Evolutionary conservation across 1,139 yeast genomes (phyloP), one percentile per base, ranked within the genome.

Genomic region (Taphrina pruni): DNA sequence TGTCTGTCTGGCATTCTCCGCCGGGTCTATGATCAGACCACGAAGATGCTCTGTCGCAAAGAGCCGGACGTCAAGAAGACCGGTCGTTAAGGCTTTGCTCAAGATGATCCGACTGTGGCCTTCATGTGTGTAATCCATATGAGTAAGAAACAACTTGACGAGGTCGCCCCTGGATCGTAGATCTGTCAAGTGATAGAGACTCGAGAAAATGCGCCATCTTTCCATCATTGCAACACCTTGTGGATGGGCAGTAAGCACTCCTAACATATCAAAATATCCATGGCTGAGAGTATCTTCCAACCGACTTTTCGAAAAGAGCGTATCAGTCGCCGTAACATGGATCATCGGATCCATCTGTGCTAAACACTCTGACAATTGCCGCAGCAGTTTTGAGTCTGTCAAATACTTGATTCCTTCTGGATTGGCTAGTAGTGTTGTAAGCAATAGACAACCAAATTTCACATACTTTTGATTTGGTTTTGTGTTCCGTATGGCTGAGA

Each of bases 341-440:
- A 91, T 87, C 76, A 70, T 50, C 0, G 95, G 94, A 74, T 90
- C 96, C 32, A 90, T 83, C 77, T 92, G 97, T 0, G 96, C 95
- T 62, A 93, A 81, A 58, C 95, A 86, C 74, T 93, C 97, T 0
- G 96, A 90, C 69, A 94, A 81, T 75, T 92, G 98, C 0, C 97
- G 89, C 38, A 94, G 77, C 8, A 93, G 82, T 77, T 93, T 93
- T 75, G 89, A 90, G 66, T 86, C 88, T 41, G 86, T 82, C 36
- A 94, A 80, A 72, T 88, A 88, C 71, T 83, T 84, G 50, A 86
- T 81, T 0, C 98, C 98, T 70, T 85, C 89, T 0, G 80, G 77
- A 17, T 86, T 87, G 6, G 85, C 81, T 4, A 90, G 78, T n/a
- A 93, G 80, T 60, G 89, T 82, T 71, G 85, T 87, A 72, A 94